These are phyloP conservation scores for Penicillium sumatraense DNA, from an alignment of 2,329 filamentous ascomycete species.

Conservation along the genomic window DNA sequence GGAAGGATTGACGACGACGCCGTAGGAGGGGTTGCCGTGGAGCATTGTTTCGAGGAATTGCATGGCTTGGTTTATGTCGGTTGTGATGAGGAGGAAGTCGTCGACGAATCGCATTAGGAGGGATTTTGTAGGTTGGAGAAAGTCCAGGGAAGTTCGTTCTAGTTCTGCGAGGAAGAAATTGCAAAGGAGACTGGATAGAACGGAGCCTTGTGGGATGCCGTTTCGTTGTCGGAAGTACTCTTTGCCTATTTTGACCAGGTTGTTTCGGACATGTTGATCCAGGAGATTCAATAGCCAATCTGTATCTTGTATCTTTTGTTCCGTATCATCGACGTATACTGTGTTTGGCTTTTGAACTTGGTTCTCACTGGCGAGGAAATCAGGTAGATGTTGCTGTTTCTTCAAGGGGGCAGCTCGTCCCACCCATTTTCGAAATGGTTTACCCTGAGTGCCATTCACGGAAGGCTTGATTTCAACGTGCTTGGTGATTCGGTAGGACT, in stretches of 20 bases:
- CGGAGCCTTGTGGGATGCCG: constrained; percentile 92
- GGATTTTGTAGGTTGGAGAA: constrained; percentile 64
- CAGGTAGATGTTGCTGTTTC: constrained; percentile 52
- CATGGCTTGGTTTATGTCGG: constrained; percentile 67
- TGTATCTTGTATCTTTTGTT: constrained; percentile 61
- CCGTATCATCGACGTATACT: constrained; percentile 74
- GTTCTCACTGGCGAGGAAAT: constrained; percentile 44
- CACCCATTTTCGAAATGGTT: constrained; percentile 54
- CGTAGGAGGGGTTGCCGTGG: constrained; percentile 75
- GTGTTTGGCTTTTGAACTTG: constrained; percentile 63
- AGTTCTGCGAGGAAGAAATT: constrained; percentile 96
- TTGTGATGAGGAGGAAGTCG: constrained; percentile 89
- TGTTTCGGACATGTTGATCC: constrained; percentile 77
- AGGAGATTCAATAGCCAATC: constrained; percentile 71
- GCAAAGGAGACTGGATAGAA: constrained; percentile 84
- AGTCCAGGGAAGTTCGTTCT: constrained; percentile 70
- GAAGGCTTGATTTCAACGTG: constrained; percentile 72
- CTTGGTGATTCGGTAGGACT: constrained; percentile 71
- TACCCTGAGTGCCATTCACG: constrained; percentile 26
- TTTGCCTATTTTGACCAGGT: constrained; percentile 86
- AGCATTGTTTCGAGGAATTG: constrained; percentile 83
- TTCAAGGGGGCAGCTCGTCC: constrained; percentile 53
- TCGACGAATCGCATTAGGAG: constrained; percentile 84
- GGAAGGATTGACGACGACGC: constrained; percentile 72
- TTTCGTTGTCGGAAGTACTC: constrained; percentile 83